Evolutionary conservation across 495 filamentous ascomycete species (phyloP).

Genomic region (Penicillium ucsense): DNA sequence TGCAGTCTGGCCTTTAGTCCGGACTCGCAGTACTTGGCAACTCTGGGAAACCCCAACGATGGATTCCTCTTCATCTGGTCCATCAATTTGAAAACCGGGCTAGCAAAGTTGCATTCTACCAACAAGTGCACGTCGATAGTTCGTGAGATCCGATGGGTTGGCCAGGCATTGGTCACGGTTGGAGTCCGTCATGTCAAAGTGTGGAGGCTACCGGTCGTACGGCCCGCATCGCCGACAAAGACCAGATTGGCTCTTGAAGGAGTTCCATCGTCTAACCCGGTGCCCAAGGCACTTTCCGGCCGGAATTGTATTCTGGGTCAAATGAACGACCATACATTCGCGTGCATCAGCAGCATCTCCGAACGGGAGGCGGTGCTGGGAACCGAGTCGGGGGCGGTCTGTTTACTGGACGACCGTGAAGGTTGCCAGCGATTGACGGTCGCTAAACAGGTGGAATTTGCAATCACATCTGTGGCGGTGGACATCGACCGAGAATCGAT

Average conservation of each 20-base stretch:
- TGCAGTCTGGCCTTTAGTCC: constrained; percentile 80
- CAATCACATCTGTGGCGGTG: constrained; percentile 42
- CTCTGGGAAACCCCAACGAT: constrained; percentile 79
- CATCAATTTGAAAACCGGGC: constrained; percentile 71
- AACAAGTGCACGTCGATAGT: constrained; percentile 87
- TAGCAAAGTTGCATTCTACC: constrained; percentile 78
- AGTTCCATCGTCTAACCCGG: constrained; percentile 28
- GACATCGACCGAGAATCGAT: constrained; percentile 40
- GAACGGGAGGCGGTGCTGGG: constrained; percentile 43
- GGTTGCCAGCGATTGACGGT: constrained; percentile 53
- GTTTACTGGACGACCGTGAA: constrained; percentile 62
- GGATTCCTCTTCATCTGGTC: constrained; percentile 91
- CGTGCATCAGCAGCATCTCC: constrained; percentile 63
- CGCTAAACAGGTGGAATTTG: constrained; percentile 27
- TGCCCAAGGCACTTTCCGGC: constrained; percentile 48
- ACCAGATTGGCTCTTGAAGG: constrained; percentile 34
- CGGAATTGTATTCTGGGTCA: constrained; percentile 47
- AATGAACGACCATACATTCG: constrained; percentile 75
- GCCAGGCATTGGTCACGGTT: constrained; percentile 57
- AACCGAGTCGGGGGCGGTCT: constrained; percentile 40
- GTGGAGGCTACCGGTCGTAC: constrained; percentile 68
- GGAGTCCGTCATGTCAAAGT: constrained; percentile 90
- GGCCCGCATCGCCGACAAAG: constrained; percentile 38
- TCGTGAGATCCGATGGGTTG: constrained; percentile 82
- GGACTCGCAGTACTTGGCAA: constrained; percentile 79